Evolutionary conservation across 2,329 filamentous ascomycete species (phyloP).

Genomic region (Rhynchosporium secalis): DNA sequence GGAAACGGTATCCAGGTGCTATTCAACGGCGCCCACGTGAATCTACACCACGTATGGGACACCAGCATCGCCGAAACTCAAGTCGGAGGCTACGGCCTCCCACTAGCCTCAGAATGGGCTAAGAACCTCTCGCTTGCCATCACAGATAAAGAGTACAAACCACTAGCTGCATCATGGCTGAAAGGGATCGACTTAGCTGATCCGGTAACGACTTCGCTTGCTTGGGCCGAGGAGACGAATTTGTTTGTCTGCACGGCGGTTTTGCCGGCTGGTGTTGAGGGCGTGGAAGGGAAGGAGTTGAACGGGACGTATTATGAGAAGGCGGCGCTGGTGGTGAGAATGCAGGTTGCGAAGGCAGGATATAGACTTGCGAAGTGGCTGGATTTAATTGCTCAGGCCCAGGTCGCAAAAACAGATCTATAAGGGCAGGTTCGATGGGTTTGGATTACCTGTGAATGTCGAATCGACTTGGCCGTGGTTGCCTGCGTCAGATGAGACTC

Average conservation of each 20-base stretch:
- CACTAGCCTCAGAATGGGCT: slow-evolving; percentile 56
- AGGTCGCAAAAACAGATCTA: slow-evolving; percentile 29
- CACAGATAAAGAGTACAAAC: slow-evolving; percentile 54
- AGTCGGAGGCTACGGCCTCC: slow-evolving; percentile 55
- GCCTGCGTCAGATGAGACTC: too few relatives aligned
- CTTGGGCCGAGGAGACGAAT: slow-evolving; percentile 66
- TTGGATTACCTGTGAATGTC: too few relatives aligned
- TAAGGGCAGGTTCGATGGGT: slow-evolving; percentile 6
- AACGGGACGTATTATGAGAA: slow-evolving; percentile 62
- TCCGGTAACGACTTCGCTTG: slow-evolving; percentile 55
- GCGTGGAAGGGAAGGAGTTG: slow-evolving; percentile 60
- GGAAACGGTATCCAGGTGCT: slow-evolving; percentile 68
- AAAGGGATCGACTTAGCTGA: slow-evolving; percentile 56
- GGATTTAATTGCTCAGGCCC: slow-evolving; percentile 55
- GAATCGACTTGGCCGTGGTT: too few relatives aligned
- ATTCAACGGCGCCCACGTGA: slow-evolving; percentile 58
- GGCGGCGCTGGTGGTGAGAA: slow-evolving; percentile 63
- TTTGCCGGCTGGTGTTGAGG: slow-evolving; percentile 59
- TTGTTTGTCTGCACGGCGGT: slow-evolving; percentile 61
- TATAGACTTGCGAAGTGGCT: slow-evolving; percentile 59
- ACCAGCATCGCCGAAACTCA: slow-evolving; percentile 66
- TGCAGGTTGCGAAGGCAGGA: slow-evolving; percentile 67
- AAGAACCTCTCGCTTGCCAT: slow-evolving; percentile 56
- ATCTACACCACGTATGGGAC: slow-evolving; percentile 75
- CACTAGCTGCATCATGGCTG: slow-evolving; percentile 55